These are phyloP conservation scores for Hibiscus tridactylites DNA, from an alignment of 345 rosid genomes.

Conservation along the genomic window DNA sequence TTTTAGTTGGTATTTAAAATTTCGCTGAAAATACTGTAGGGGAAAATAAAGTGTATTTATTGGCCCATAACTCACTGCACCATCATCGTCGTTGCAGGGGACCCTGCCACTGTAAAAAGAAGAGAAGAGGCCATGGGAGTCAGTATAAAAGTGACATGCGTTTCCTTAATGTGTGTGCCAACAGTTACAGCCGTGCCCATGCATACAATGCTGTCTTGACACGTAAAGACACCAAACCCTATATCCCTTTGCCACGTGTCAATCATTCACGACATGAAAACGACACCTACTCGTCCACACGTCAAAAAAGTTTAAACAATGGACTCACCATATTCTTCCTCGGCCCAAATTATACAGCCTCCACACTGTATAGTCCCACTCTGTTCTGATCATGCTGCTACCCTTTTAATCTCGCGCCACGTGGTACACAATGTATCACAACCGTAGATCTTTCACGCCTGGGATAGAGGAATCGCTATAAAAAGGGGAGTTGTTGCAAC, in stretches of 20 bases:
- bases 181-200: conserved; percentile 11
- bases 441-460: background rate
- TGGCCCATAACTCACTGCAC: background rate
- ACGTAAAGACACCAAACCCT: background rate
- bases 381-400: background rate
- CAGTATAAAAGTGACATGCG: background rate
- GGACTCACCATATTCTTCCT: background rate
- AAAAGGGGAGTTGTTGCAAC: conserved; percentile 13
- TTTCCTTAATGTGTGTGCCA: conserved; percentile 14
- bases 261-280: background rate
- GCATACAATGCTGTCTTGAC: background rate
- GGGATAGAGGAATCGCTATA: background rate
- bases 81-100: background rate
- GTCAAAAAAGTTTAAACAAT: background rate
- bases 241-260: conserved; percentile 4
- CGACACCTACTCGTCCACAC: background rate
- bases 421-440: background rate
- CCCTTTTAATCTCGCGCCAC: conserved; percentile 2
- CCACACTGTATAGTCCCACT: background rate
- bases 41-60: background rate
- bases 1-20: no score
- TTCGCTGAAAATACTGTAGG: no score
- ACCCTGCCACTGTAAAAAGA: background rate
- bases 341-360: background rate
- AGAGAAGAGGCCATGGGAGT: background rate